Evolutionary conservation across 2,329 filamentous ascomycete species (phyloP).

Genomic region (Xenosphaeropsis pyriputrescens): DNA sequence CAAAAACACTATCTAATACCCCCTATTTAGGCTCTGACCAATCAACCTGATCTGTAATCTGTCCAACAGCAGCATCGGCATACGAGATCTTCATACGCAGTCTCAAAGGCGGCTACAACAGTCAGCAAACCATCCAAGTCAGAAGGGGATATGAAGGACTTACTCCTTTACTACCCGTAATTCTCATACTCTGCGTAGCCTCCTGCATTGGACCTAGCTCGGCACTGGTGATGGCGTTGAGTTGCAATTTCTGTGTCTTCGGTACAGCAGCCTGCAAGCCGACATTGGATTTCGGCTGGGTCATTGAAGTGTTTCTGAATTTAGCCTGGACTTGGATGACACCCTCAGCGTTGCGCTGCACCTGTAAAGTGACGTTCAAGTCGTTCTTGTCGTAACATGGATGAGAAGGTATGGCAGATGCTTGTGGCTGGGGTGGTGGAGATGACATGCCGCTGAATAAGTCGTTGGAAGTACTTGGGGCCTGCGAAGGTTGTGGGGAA

Average conservation of each 20-base stretch:
- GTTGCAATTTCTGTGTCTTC: conserved; percentile 86
- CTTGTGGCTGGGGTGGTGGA: conserved; percentile 30
- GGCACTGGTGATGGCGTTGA: conserved; percentile 75
- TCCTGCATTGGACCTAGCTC: conserved; percentile 67
- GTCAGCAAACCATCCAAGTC: conserved; percentile 4
- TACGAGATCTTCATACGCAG: conserved; percentile 79
- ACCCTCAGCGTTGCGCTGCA: conserved; percentile 70
- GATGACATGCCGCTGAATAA: conserved; percentile 33
- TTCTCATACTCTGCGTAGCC: conserved; percentile 81
- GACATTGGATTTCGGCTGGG: conserved; percentile 54
- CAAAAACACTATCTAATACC: too few relatives aligned
- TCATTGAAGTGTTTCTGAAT: conserved; percentile 64
- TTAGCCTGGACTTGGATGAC: conserved; percentile 69
- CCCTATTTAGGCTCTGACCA: conserved; percentile 62
- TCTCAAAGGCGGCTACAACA: conserved; percentile 55
- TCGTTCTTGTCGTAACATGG: conserved; percentile 79
- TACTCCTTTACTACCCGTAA: conserved; percentile 77
- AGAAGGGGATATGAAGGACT: conserved; percentile 26
- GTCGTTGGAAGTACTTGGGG: conserved; percentile 28
- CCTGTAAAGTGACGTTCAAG: conserved; percentile 63
- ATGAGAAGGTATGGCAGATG: conserved; percentile 37
- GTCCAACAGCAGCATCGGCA: conserved; percentile 50
- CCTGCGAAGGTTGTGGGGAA: conserved; percentile 28
- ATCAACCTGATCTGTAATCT: conserved; percentile 84
- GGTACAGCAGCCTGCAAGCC: conserved; percentile 90